A percentile compares a stretch with the other conserved stretches of the same genome.
These are phyloP conservation scores for Moesziomyces antarcticus DNA, from an alignment of 1,284 basidiomycete species.

Conservation along the genomic window DNA sequence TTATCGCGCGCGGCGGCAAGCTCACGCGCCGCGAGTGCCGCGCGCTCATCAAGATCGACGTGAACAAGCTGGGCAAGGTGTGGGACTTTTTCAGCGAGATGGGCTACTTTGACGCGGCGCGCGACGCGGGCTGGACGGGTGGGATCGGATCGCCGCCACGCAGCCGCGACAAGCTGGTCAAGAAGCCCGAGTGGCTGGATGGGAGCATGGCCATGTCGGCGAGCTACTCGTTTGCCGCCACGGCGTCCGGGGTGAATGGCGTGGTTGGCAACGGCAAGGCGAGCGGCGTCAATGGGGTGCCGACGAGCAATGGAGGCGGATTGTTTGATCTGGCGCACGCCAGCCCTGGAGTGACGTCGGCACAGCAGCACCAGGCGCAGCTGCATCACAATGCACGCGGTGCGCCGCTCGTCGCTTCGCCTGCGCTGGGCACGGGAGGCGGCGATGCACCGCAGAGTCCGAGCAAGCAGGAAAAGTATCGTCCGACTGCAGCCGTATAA, in stretches of 20 bases:
- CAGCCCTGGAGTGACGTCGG: constrained; percentile 23
- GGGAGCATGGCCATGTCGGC: constrained; percentile 45
- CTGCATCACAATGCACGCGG: constrained; percentile 45
- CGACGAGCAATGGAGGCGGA: constrained; percentile 18
- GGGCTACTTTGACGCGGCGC: constrained; percentile 59
- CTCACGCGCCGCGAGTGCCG: constrained; percentile 60
- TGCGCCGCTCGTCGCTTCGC: constrained; percentile 32
- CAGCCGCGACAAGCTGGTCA: constrained; percentile 31
- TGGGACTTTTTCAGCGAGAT: constrained; percentile 65
- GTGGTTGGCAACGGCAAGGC: constrained; percentile 1
- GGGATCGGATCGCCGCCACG: constrained; percentile 45
- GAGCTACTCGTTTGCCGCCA: constrained; percentile 36
- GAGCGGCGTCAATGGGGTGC: not conserved
- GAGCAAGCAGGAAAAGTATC: constrained; percentile 33
- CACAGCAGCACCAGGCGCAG: constrained; percentile 45
- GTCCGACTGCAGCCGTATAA: constrained; percentile 36
- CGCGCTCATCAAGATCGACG: constrained; percentile 60
- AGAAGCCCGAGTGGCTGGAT: constrained; percentile 45
- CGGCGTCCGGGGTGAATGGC: no score
- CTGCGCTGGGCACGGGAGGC: not conserved
- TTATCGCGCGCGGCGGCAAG: constrained; percentile 54
- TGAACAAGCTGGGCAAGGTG: constrained; percentile 63
- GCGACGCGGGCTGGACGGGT: constrained; percentile 46
- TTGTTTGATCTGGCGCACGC: constrained; percentile 34
- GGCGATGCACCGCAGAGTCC: constrained; percentile 22